phyloP scores from a whole-genome alignment of 2,329 filamentous ascomycete species.

The Aspergillus amoenus region DNA sequence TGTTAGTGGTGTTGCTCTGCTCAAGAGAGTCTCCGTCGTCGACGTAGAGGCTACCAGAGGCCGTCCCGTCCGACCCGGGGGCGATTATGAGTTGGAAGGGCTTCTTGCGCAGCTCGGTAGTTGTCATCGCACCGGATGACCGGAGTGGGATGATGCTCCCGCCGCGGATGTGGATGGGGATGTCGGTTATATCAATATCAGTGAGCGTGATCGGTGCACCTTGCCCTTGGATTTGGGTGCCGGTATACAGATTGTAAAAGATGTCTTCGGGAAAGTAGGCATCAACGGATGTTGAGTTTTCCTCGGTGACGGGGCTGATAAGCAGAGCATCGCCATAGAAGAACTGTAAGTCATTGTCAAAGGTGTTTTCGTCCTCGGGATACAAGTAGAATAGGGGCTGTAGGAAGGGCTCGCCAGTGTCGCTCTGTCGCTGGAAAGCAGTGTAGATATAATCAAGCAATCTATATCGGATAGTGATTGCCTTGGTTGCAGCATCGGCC shows the following conservation, averaged over 20 bases:
- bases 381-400: conserved; percentile 73
- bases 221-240: conserved; percentile 45
- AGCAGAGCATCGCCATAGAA: conserved; percentile 60
- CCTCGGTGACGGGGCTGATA: conserved; percentile 56
- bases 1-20: conserved; percentile 55
- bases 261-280: conserved; percentile 59
- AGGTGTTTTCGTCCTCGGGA: conserved; percentile 55
- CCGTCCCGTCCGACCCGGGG: conserved; percentile 60
- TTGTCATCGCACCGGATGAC: conserved; percentile 57
- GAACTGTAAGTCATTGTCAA: conserved; percentile 55
- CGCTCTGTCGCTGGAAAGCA: conserved; percentile 60
- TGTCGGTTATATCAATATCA: conserved; percentile 51
- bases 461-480: conserved; percentile 70
- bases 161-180: conserved; percentile 64
- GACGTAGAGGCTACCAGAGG: conserved; percentile 68
- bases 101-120: conserved; percentile 58
- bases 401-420: conserved; percentile 64
- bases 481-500: conserved; percentile 63
- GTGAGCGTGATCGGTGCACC: conserved; percentile 46
- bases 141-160: conserved; percentile 62
- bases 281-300: conserved; percentile 52
- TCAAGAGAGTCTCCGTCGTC: conserved; percentile 72
- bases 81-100: conserved; percentile 72
- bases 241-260: conserved; percentile 63
- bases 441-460: conserved; percentile 82